Conservation (phyloP, 305 asterid species). For the Ajuga reptans region DNA sequence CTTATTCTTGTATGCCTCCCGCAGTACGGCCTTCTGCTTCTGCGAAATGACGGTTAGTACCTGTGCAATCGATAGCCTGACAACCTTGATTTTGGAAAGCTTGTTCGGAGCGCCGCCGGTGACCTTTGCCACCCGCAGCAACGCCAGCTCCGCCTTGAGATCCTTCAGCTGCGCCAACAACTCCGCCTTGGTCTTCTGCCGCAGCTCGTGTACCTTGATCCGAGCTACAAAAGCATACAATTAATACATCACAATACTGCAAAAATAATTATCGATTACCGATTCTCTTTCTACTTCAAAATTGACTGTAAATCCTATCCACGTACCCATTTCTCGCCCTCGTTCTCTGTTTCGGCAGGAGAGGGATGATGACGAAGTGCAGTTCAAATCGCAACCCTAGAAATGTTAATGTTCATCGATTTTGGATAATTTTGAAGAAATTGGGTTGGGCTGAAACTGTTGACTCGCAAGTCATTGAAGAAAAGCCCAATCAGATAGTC, state of each 20-base stretch:
- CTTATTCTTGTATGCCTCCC: constrained; percentile 47
- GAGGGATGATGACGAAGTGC: not conserved
- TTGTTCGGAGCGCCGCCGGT: constrained; percentile 80
- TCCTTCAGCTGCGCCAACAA: constrained; percentile 60
- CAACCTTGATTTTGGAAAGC: constrained; percentile 66
- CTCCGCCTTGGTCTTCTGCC: constrained; percentile 51
- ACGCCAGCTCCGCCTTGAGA: constrained; percentile 62
- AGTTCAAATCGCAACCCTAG: constrained; percentile 13
- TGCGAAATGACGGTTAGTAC: constrained; percentile 52
- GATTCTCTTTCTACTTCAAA: not conserved
- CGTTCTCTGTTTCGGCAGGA: constrained; percentile 16
- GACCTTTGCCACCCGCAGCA: constrained; percentile 63
- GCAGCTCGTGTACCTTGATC: constrained; percentile 68
- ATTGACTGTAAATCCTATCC: too few relatives aligned
- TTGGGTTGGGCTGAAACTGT: not conserved
- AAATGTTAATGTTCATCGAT: not conserved
- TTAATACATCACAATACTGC: not conserved
- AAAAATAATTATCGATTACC: too few relatives aligned
- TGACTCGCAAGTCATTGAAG: not conserved
- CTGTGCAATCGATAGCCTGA: constrained; percentile 47
- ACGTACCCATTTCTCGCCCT: constrained; percentile 21
- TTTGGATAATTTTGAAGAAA: not conserved
- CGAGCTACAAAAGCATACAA: constrained; percentile 33
- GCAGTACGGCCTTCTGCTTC: constrained; percentile 44
- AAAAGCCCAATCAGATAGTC: too few relatives aligned